Percentiles rank a stretch among this genome's conserved stretches.
Conservation (phyloP, 495 filamentous ascomycete genomes). For the Cercophora sp. region DNA sequence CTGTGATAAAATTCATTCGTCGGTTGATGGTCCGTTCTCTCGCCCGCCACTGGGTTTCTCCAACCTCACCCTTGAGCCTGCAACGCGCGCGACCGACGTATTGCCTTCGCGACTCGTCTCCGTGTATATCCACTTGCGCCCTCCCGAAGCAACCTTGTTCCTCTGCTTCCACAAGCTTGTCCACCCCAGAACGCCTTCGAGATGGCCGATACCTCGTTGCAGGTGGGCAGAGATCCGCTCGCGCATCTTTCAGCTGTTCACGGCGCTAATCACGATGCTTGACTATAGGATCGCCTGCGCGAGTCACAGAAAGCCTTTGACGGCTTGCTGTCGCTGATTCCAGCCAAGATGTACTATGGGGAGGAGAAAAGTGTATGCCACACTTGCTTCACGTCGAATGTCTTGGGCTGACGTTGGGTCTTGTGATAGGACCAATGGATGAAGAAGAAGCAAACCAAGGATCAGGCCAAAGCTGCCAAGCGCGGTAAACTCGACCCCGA, state of each 20-base stretch:
- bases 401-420: constrained; percentile 14
- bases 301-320: constrained; percentile 85
- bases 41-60: constrained; percentile 22
- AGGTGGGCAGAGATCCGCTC: constrained; percentile 20
- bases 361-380: constrained; percentile 79
- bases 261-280: constrained; percentile 11
- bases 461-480: constrained; percentile 70
- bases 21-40: constrained; percentile 4
- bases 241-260: neutral
- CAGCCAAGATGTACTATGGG: constrained; percentile 87
- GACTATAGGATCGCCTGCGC: constrained; percentile 71
- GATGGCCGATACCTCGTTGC: constrained; percentile 27
- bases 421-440: constrained; percentile 73
- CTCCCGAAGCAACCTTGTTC: too few species aligned
- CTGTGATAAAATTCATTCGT: constrained; percentile 33
- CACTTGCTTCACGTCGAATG: constrained; percentile 20
- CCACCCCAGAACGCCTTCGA: constrained; percentile 2
- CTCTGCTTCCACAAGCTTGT: too few species aligned
- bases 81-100: neutral
- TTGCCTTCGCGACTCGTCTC: constrained; percentile 3
- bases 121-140: too few species aligned
- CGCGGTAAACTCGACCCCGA: constrained; percentile 83
- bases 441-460: constrained; percentile 83
- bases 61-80: constrained; percentile 12
- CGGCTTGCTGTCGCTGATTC: constrained; percentile 85